These are phyloP conservation scores for Russula emetica DNA, from an alignment of 768 basidiomycete species.

Conservation along the genomic window DNA sequence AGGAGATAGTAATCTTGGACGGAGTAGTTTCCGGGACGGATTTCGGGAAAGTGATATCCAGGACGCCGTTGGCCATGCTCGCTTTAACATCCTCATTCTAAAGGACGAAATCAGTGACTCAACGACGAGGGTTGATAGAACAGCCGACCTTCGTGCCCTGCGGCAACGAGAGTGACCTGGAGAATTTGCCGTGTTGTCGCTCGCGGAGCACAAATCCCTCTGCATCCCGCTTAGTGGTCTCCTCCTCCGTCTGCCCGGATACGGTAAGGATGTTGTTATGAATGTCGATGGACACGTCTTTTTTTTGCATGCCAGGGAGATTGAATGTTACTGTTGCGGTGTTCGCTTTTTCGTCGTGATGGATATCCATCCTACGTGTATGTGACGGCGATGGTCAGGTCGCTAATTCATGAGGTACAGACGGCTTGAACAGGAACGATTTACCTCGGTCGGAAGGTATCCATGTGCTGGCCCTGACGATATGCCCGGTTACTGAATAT, in stretches of 20 bases:
- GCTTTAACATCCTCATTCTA: constrained; percentile 34
- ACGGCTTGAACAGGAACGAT: neutral
- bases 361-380: constrained; percentile 50
- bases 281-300: constrained; percentile 50
- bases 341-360: constrained; percentile 46
- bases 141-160: constrained; percentile 27
- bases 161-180: constrained; percentile 30
- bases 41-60: constrained; percentile 34
- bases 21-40: constrained; percentile 16
- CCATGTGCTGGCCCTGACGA: constrained; percentile 19
- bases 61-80: constrained; percentile 33
- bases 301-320: constrained; percentile 50
- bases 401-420: neutral
- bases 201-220: constrained; percentile 37
- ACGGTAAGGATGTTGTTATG: constrained; percentile 48
- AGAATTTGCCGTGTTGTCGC: constrained; percentile 33
- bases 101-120: neutral
- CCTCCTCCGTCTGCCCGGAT: constrained; percentile 44
- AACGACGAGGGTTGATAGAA: neutral
- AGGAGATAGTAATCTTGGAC: constrained; percentile 16
- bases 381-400: neutral
- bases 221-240: constrained; percentile 36
- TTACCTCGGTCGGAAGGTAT: constrained; percentile 23
- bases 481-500: constrained; percentile 32
- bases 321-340: constrained; percentile 54